A percentile compares a stretch with the other conserved stretches of the same genome.
These are phyloP conservation scores for Acanthamoeba triangularis DNA, from an alignment of 208 protist species.

Conservation along the genomic window DNA sequence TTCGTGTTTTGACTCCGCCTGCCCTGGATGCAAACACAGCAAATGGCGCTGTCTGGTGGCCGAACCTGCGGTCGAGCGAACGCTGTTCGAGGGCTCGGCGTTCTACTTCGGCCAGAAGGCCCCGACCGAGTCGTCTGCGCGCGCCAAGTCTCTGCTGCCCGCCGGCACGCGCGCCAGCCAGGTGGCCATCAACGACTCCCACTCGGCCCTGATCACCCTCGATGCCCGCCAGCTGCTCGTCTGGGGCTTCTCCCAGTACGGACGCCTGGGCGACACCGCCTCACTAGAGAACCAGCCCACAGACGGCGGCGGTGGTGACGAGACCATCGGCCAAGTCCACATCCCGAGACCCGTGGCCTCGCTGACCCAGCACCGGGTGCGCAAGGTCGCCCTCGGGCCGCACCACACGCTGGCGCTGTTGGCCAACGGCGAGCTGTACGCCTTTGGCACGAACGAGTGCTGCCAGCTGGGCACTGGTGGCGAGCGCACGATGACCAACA, in stretches of 20 bases:
- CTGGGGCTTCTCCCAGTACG: slow-evolving; percentile 4
- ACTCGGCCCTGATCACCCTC: neutral
- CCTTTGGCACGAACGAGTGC: slow-evolving; percentile 45
- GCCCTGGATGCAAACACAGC: neutral
- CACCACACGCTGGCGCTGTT: slow-evolving; percentile 2
- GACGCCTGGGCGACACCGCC: slow-evolving; percentile 52
- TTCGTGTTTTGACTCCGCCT: neutral
- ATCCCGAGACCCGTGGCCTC: neutral
- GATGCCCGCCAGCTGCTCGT: neutral
- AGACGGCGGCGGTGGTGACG: neutral
- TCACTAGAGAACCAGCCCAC: neutral
- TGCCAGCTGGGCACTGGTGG: slow-evolving; percentile 28
- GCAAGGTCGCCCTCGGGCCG: neutral
- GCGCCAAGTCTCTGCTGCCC: neutral
- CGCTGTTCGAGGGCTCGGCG: neutral
- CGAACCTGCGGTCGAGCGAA: neutral
- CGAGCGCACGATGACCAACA: slow-evolving; percentile 1
- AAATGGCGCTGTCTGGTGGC: slow-evolving; percentile 3
- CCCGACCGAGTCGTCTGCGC: neutral
- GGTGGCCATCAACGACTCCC: neutral
- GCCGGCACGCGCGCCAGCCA: neutral
- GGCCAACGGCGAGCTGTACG: neutral
- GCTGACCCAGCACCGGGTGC: neutral
- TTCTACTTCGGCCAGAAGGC: neutral
- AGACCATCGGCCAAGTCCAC: neutral